These are phyloP conservation scores for Myxozyma kluyveri DNA, from an alignment of 805 yeast species.

Conservation along the genomic window DNA sequence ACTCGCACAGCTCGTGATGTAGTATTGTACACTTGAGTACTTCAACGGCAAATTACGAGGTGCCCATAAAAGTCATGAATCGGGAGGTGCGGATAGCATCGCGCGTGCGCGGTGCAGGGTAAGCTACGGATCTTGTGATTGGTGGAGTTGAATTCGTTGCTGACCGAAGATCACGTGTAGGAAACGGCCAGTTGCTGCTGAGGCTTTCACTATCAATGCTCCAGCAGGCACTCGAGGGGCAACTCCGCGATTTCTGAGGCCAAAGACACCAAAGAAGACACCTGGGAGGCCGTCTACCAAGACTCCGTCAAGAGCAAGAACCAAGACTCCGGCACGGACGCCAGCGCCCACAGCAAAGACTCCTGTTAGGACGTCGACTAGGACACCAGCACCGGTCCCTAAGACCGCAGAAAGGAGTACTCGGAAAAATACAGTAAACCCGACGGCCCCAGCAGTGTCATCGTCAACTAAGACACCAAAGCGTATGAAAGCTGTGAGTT, in stretches of 20 bases:
- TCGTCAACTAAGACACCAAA: slow-evolving; percentile 2
- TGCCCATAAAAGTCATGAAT: background rate
- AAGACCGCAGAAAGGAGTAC: background rate
- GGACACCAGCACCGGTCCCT: too few relatives aligned
- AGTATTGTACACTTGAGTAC: too few relatives aligned
- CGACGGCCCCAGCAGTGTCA: background rate
- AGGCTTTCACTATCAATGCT: slow-evolving; percentile 9
- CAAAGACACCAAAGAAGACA: background rate
- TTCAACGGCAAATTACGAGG: too few relatives aligned
- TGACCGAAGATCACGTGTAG: slow-evolving; percentile 1
- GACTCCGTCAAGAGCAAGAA: too few relatives aligned
- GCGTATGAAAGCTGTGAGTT: too few relatives aligned
- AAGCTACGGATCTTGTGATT: background rate
- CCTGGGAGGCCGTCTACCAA: background rate
- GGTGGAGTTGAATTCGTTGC: background rate
- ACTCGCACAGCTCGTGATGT: too few relatives aligned
- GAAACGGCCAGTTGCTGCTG: slow-evolving; percentile 9
- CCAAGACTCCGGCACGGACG: background rate
- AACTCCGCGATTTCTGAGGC: background rate
- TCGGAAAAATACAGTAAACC: too few relatives aligned
- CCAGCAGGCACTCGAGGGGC: slow-evolving; percentile 1
- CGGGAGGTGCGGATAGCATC: slow-evolving; percentile 6
- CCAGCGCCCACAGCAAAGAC: background rate
- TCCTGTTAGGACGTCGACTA: background rate
- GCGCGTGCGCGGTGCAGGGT: slow-evolving; percentile 18